Evolutionary conservation across 2,329 filamentous ascomycete genomes (phyloP).

Genomic region (Arthrinium puccinioides): DNA sequence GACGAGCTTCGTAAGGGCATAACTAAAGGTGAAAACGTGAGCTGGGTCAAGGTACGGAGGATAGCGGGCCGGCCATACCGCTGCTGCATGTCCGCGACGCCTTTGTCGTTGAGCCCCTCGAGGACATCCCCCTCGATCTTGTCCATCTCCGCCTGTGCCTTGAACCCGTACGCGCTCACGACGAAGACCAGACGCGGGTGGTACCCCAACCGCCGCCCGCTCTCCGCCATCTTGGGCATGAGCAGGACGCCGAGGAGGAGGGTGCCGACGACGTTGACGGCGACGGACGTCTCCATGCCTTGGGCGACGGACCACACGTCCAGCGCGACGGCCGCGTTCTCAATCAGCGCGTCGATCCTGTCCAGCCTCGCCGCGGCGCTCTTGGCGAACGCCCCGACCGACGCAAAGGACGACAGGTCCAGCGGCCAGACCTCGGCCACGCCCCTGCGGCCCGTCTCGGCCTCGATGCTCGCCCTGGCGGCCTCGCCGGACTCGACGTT

Average conservation of each 20-base stretch:
- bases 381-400: conserved; percentile 30
- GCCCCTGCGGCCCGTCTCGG: conserved; percentile 1
- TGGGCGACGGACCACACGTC: conserved; percentile 25
- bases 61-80: background rate
- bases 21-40: background rate
- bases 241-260: conserved; percentile 21
- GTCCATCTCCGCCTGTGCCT: conserved; percentile 6
- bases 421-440: conserved; percentile 35
- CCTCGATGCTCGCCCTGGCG: conserved; percentile 26
- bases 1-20: conserved; percentile 6
- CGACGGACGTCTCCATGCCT: conserved; percentile 41
- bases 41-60: background rate
- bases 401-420: conserved; percentile 32
- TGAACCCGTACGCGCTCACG: conserved; percentile 7
- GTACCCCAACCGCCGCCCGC: conserved; percentile 6
- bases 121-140: conserved; percentile 4
- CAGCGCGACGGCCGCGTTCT: conserved; percentile 35
- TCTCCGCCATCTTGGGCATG: conserved; percentile 21
- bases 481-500: conserved; percentile 19
- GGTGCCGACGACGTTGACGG: conserved; percentile 24
- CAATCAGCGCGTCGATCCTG: conserved; percentile 35
- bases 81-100: conserved; percentile 3
- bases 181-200: conserved; percentile 4
- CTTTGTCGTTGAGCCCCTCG: conserved; percentile 4
- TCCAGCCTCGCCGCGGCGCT: conserved; percentile 22